Conservation (phyloP, 164 flowering plant species). For the Cinnamomum micranthum region DNA sequence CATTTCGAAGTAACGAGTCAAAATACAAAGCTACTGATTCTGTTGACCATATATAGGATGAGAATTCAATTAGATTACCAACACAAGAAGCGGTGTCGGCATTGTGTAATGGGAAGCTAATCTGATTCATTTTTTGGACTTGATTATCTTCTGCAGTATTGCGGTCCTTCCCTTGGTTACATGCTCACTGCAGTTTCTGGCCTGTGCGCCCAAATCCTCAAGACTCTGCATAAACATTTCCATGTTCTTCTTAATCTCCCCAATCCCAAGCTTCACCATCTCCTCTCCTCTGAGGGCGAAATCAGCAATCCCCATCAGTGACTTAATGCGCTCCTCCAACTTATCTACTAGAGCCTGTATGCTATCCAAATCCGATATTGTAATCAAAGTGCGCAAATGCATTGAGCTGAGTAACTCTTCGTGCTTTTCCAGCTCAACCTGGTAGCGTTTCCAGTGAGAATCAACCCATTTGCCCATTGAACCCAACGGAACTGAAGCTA, state of each 20-base stretch:
- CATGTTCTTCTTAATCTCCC: constrained; percentile 68
- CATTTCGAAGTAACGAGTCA: not conserved
- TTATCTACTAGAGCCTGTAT: constrained; percentile 54
- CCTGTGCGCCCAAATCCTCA: constrained; percentile 49
- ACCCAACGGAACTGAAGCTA: constrained; percentile 66
- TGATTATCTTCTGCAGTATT: constrained; percentile 62
- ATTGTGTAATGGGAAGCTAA: constrained; percentile 1
- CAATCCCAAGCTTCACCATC: constrained; percentile 53
- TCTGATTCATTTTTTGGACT: constrained; percentile 34
- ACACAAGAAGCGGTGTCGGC: not conserved
- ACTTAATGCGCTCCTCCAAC: constrained; percentile 50
- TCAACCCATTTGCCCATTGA: constrained; percentile 78
- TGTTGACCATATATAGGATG: not conserved
- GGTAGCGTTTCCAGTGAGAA: constrained; percentile 59
- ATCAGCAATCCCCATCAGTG: constrained; percentile 47
- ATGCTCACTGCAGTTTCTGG: constrained; percentile 55
- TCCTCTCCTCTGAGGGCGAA: constrained; percentile 51
- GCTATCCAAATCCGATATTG: constrained; percentile 62
- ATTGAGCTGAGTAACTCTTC: constrained; percentile 53
- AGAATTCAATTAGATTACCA: not conserved
- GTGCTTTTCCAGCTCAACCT: constrained; percentile 50
- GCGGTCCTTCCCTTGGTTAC: constrained; percentile 61
- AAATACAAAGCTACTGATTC: not conserved
- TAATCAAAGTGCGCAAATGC: constrained; percentile 47
- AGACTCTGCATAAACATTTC: constrained; percentile 47